Evolutionary conservation across 2,329 filamentous ascomycete genomes (phyloP).

Genomic region (Trichoderma sp.): DNA sequence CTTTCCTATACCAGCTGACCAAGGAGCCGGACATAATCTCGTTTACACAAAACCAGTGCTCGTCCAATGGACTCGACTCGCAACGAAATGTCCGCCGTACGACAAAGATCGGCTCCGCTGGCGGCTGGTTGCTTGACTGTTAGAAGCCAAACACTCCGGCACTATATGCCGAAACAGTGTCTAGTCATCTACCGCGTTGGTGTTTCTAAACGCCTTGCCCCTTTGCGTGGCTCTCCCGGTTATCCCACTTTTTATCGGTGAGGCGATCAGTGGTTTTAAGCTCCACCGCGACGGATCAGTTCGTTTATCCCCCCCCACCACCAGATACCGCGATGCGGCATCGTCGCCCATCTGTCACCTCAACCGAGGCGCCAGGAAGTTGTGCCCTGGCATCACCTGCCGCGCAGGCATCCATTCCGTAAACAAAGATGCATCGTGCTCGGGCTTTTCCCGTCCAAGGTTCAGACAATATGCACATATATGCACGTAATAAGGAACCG

Average conservation of each 20-base stretch:
- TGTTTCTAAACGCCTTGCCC: conserved; percentile 10
- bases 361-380: conserved; percentile 20
- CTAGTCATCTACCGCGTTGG: not conserved
- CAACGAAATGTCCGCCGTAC: not conserved
- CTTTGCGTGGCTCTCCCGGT: conserved; percentile 20
- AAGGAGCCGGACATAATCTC: not conserved
- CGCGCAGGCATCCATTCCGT: conserved; percentile 19
- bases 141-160: not conserved
- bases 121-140: not conserved
- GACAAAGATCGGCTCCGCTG: not conserved
- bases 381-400: conserved; percentile 26
- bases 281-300: conserved; percentile 23
- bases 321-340: conserved; percentile 24
- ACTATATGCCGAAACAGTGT: conserved; percentile 15
- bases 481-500: conserved; percentile 24
- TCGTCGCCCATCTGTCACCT: conserved; percentile 24
- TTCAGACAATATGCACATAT: conserved; percentile 23
- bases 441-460: conserved; percentile 29
- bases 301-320: conserved; percentile 14
- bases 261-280: conserved; percentile 26
- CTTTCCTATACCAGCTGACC: conserved; percentile 14
- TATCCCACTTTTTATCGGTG: conserved; percentile 27
- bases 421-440: conserved; percentile 23
- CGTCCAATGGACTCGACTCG: not conserved
- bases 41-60: conserved; percentile 4